Conservation (phyloP, 2,329 filamentous ascomycete species). For the Alternaria longipes region DNA sequence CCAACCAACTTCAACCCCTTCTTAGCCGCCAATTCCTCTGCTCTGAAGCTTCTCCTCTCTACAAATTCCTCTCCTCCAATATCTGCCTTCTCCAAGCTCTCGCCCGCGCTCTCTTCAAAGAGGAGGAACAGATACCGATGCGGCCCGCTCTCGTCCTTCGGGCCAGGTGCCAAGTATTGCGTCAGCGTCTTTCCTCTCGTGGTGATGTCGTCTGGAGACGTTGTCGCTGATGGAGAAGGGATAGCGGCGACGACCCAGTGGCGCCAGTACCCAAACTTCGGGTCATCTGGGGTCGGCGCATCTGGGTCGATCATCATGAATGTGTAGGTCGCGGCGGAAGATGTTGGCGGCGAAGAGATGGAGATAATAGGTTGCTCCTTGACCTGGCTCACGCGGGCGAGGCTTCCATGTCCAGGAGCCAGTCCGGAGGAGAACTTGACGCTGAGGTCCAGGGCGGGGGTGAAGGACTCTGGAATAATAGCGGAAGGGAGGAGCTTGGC, state of each 20-base stretch:
- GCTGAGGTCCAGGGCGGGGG: slow-evolving; percentile 53
- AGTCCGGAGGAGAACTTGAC: slow-evolving; percentile 44
- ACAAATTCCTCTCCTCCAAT: slow-evolving; percentile 51
- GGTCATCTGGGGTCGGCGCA: slow-evolving; percentile 64
- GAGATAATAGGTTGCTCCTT: slow-evolving; percentile 27
- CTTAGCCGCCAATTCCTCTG: slow-evolving; percentile 34
- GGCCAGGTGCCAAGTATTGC: slow-evolving; percentile 45
- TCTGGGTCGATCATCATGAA: slow-evolving; percentile 64
- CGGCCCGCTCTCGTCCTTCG: slow-evolving; percentile 48
- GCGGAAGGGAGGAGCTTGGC: slow-evolving; percentile 42
- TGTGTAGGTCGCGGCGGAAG: slow-evolving; percentile 49
- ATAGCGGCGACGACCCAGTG: slow-evolving; percentile 60
- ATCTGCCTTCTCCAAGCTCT: slow-evolving; percentile 36
- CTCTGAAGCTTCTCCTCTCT: slow-evolving; percentile 42
- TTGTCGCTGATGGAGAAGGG: neutral
- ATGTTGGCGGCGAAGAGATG: slow-evolving; percentile 41
- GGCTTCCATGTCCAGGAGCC: slow-evolving; percentile 34
- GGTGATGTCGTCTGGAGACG: slow-evolving; percentile 14
- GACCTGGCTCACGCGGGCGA: slow-evolving; percentile 49
- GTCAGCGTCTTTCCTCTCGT: slow-evolving; percentile 37
- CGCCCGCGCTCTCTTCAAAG: slow-evolving; percentile 36
- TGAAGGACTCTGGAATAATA: slow-evolving; percentile 57
- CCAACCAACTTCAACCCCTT: slow-evolving; percentile 44
- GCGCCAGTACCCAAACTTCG: slow-evolving; percentile 65
- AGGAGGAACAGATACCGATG: slow-evolving; percentile 49